Evolutionary conservation across 495 filamentous ascomycete species (phyloP).

Genomic region (Aspergillus biplanus): DNA sequence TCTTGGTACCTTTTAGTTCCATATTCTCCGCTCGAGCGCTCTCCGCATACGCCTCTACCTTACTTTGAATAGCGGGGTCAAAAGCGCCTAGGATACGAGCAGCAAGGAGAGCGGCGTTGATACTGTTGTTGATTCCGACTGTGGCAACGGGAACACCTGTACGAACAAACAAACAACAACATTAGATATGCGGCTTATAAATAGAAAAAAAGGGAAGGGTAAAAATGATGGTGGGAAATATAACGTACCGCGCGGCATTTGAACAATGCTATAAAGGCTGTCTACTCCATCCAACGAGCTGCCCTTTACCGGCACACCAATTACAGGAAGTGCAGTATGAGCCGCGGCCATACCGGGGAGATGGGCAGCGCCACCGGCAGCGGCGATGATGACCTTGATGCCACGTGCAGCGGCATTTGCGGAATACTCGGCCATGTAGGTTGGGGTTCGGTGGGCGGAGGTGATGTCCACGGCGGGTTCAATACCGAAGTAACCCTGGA

Average conservation of each 20-base stretch:
- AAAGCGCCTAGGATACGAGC: conserved; percentile 76
- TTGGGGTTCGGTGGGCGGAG: conserved; percentile 90
- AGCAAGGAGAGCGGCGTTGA: conserved; percentile 90
- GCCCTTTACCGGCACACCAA: conserved; percentile 89
- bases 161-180: conserved; percentile 14
- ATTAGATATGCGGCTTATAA: not conserved
- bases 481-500: conserved; percentile 71
- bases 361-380: conserved; percentile 90
- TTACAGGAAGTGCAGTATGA: conserved; percentile 85
- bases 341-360: conserved; percentile 91
- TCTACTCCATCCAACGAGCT: conserved; percentile 87
- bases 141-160: conserved; percentile 82
- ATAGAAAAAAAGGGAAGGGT: too few species aligned
- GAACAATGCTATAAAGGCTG: conserved; percentile 85
- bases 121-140: conserved; percentile 90
- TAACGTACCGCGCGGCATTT: conserved; percentile 76
- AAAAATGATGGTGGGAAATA: too few species aligned
- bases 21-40: conserved; percentile 68
- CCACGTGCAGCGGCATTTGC: conserved; percentile 66
- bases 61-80: conserved; percentile 59
- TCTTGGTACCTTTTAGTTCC: conserved; percentile 51
- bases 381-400: conserved; percentile 91
- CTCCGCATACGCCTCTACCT: conserved; percentile 72
- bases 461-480: conserved; percentile 81
- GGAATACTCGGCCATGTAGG: conserved; percentile 79